Evolutionary conservation across 495 filamentous ascomycete genomes (phyloP).

Genomic region (Schizothecium vesticola): DNA sequence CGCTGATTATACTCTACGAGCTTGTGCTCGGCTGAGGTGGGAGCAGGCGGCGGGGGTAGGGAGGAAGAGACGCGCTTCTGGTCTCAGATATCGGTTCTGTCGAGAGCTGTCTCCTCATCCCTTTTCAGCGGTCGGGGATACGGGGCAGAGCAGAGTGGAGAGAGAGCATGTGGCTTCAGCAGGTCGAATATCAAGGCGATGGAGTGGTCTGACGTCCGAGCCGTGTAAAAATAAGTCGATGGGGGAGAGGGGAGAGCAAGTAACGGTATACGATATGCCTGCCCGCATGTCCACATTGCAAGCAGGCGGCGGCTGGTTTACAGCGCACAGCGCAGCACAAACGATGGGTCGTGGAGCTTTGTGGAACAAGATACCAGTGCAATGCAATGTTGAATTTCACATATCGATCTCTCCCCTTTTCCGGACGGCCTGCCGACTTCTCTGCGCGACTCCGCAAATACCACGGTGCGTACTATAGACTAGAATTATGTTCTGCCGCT

Average conservation of each 20-base stretch:
- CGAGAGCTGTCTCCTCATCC: neutral
- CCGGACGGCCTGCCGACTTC: neutral
- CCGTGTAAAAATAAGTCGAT: neutral
- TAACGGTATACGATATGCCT: neutral
- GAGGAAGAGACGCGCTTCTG: no score
- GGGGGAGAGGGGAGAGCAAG: neutral
- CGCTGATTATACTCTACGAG: conserved; percentile 83
- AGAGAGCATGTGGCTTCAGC: neutral
- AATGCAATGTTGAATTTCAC: neutral
- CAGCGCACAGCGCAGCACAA: neutral
- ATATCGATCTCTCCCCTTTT: neutral
- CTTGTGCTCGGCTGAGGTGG: conserved; percentile 60
- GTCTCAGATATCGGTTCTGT: neutral
- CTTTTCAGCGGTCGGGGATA: no score
- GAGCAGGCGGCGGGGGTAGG: neutral
- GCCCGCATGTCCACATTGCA: neutral
- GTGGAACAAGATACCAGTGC: neutral
- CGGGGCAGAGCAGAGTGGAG: neutral
- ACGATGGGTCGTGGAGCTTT: neutral
- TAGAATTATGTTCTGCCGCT: neutral
- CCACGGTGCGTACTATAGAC: neutral
- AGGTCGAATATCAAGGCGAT: neutral
- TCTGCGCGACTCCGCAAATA: neutral
- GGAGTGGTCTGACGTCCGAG: neutral
- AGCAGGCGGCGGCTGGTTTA: neutral